Conservation (phyloP, 768 basidiomycete species). For the Aureoboletus auriporus region DNA sequence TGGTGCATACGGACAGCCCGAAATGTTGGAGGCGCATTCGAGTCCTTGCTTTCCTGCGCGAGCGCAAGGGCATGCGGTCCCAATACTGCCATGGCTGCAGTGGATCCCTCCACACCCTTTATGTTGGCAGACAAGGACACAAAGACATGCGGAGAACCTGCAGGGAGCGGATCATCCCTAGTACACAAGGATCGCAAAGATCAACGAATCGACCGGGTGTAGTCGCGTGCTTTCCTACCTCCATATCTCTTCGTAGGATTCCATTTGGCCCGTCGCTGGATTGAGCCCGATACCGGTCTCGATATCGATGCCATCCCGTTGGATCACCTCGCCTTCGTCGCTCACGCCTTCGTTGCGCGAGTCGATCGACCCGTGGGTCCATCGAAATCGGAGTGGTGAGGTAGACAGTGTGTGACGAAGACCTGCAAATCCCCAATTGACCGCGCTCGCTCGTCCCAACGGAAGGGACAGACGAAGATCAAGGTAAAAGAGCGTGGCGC, state of each 20-base stretch:
- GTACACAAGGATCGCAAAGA: not conserved
- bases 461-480: conserved; percentile 26
- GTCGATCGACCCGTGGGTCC: conserved; percentile 20
- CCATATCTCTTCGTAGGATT: conserved; percentile 22
- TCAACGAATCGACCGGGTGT: not conserved
- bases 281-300: conserved; percentile 23
- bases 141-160: conserved; percentile 16
- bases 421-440: conserved; percentile 24
- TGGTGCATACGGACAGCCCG: conserved; percentile 17
- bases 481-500: conserved; percentile 19
- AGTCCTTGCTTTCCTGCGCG: conserved; percentile 6
- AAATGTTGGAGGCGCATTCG: conserved; percentile 1
- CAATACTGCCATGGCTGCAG: conserved; percentile 22
- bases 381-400: conserved; percentile 11
- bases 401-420: conserved; percentile 19
- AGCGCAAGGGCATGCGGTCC: conserved; percentile 23
- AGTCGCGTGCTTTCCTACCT: conserved; percentile 2
- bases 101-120: conserved; percentile 9
- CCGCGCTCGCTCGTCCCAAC: conserved; percentile 9
- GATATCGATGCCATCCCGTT: conserved; percentile 20
- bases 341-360: conserved; percentile 9
- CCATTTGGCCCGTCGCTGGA: conserved; percentile 17
- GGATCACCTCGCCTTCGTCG: conserved; percentile 19
- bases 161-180: conserved; percentile 19
- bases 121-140: conserved; percentile 15